Conservation (phyloP, 2,329 filamentous ascomycete species). For the Bipolaris sorokiniana region DNA sequence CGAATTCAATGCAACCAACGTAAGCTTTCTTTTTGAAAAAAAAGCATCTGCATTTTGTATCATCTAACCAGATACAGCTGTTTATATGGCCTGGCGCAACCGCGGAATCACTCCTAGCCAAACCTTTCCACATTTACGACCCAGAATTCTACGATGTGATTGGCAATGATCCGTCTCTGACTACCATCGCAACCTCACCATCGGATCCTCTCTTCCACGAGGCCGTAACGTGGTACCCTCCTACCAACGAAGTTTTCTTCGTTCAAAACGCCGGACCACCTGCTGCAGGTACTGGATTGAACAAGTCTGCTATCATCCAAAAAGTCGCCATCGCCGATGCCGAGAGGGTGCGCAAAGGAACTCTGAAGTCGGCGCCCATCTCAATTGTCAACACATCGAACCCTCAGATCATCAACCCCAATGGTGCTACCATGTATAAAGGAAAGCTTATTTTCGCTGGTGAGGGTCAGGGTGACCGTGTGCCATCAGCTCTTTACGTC, state of each 20-base stretch:
- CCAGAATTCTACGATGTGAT: conserved; percentile 35
- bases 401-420: conserved; percentile 35
- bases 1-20: conserved; percentile 26
- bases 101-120: conserved; percentile 25
- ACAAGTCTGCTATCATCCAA: conserved; percentile 36
- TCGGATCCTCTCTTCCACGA: conserved; percentile 35
- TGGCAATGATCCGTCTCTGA: conserved; percentile 29
- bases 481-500: conserved; percentile 31
- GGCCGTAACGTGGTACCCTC: conserved; percentile 33
- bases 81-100: conserved; percentile 33
- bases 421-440: conserved; percentile 31
- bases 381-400: conserved; percentile 32
- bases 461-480: conserved; percentile 29
- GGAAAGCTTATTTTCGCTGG: conserved; percentile 35
- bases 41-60: background rate
- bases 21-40: conserved; percentile 10
- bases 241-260: conserved; percentile 33
- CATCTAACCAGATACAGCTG: conserved; percentile 18
- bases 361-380: conserved; percentile 25
- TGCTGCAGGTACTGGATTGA: conserved; percentile 32
- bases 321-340: conserved; percentile 34
- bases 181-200: conserved; percentile 29
- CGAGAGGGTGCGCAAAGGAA: conserved; percentile 32
- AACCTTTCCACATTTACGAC: conserved; percentile 37
- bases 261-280: conserved; percentile 34